A percentile compares a stretch with the other conserved stretches of the same genome.
Evolutionary conservation across 1,139 yeast genomes (phyloP).

Genomic region (Suhomyces coccinellae): DNA sequence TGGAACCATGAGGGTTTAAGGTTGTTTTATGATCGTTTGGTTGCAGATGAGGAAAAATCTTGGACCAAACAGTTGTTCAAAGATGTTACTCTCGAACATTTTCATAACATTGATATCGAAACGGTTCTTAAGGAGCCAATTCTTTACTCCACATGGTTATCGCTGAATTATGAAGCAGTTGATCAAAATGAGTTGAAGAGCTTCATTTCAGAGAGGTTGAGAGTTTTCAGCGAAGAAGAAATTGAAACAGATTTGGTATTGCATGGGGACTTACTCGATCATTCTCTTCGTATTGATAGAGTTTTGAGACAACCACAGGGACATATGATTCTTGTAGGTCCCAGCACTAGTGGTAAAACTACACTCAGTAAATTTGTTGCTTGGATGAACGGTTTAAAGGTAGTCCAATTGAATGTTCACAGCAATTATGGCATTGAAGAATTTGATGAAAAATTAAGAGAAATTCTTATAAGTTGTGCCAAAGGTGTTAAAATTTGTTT

Average conservation of each 20-base stretch:
- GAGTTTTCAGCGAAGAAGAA: conserved; percentile 77
- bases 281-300: conserved; percentile 76
- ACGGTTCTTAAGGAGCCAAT: conserved; percentile 50
- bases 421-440: conserved; percentile 56
- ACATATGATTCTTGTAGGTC: conserved; percentile 85
- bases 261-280: conserved; percentile 72
- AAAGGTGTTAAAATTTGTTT: conserved; percentile 68
- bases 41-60: conserved; percentile 44
- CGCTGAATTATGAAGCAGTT: conserved; percentile 62
- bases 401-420: conserved; percentile 59
- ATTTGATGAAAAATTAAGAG: conserved; percentile 66
- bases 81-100: conserved; percentile 36
- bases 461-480: conserved; percentile 47
- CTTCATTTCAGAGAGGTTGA: conserved; percentile 65
- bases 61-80: conserved; percentile 54
- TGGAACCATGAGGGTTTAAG: conserved; percentile 87
- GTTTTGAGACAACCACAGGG: conserved; percentile 87
- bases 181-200: conserved; percentile 45
- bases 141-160: conserved; percentile 73
- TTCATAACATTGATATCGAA: conserved; percentile 48
- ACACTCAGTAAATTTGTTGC: conserved; percentile 79
- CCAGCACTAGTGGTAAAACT: conserved; percentile 80
- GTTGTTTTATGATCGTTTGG: conserved; percentile 73
- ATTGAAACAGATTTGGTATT: conserved; percentile 61
- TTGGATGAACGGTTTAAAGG: conserved; percentile 82